phyloP scores from a whole-genome alignment of 2,329 filamentous ascomycete genomes.

The Apiospora rasikravindrae region DNA sequence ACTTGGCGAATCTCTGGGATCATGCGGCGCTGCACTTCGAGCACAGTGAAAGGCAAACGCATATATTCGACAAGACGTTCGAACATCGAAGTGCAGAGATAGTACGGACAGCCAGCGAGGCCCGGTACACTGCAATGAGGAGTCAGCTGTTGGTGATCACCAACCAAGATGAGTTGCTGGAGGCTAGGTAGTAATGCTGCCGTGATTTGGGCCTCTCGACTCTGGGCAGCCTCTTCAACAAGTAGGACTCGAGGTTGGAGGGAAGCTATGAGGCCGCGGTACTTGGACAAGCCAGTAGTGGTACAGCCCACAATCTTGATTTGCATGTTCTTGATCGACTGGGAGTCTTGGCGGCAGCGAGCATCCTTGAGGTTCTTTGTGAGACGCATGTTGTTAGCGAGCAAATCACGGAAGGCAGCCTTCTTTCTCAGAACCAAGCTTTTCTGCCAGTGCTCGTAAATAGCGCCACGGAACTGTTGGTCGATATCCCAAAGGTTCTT shows the following conservation, averaged over 20 bases:
- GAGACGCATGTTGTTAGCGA: conserved; percentile 54
- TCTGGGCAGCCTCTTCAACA: conserved; percentile 83
- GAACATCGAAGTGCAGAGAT: conserved; percentile 78
- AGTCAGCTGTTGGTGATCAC: conserved; percentile 81
- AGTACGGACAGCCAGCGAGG: conserved; percentile 65
- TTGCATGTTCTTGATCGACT: conserved; percentile 41
- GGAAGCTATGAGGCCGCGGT: conserved; percentile 70
- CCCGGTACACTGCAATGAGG: conserved; percentile 69
- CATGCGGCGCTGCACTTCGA: conserved; percentile 71
- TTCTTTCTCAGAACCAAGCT: conserved; percentile 51
- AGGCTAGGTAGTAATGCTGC: conserved; percentile 57
- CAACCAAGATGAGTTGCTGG: conserved; percentile 64
- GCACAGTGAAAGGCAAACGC: conserved; percentile 64
- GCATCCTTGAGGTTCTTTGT: conserved; percentile 60
- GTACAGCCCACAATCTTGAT: conserved; percentile 69
- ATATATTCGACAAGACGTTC: conserved; percentile 73
- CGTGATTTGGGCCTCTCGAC: conserved; percentile 65
- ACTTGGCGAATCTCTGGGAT: conserved; percentile 50
- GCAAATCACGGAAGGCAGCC: conserved; percentile 51
- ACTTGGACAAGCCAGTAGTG: conserved; percentile 82
- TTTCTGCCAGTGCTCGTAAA: conserved; percentile 70
- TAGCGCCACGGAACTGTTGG: conserved; percentile 57
- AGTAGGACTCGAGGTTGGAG: conserved; percentile 71
- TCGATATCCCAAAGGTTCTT: conserved; percentile 67
- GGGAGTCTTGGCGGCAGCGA: conserved; percentile 62